Base-by-base conservation (phyloP, 176 grass and related monocot species). In the Themeda triandra region DNA sequence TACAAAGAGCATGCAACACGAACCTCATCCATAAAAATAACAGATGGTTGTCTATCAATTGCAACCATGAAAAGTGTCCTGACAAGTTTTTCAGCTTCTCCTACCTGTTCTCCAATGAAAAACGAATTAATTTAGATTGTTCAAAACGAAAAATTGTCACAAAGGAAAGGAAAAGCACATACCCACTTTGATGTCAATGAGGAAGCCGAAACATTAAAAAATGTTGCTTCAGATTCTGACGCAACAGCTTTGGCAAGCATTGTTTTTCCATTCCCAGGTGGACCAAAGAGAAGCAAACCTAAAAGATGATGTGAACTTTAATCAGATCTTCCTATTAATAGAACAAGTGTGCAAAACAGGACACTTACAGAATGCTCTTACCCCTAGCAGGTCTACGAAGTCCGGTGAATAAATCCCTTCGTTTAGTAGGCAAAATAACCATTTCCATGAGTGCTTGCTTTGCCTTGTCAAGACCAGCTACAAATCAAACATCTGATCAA, bases 161-260 rank as follows among this genome's bases (percentile, higher is more conserved):
- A 23, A n/a, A 28, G 24, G 6, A 6, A 56, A 49, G 17, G 29
- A 84, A 45, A 70, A 66, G 1, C 42, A 66, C 83, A 75, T 95
- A 95, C 96, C 96, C 96, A 98, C 87, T 98, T 98, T 71, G 96
- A 98, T 49, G 96, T 98, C 82, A 98, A 82, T 53, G 96, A 95
- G 71, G 96, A 93, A 78, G 96, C 87, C 6, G 96, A 95, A 92
- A 98, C 81, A 89, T 92, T 98, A 80, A 98, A 98, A 86, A 98
- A 98, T 75, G 93, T 98, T 3, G 96, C 96, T 75, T 98, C 91
- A 84, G 96, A 98, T 92, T 98, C 96, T 90, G 96, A 98, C 30
- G 96, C 96, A 81, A 98, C 96, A 85, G 96, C 96, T 92, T 98
- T 98, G 18, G 96, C 96, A 80, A 98, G 93, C 96, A 98, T 95